phyloP scores from a whole-genome alignment of 2,329 filamentous ascomycete genomes.

The Ophidiomyces ophidiicola region DNA sequence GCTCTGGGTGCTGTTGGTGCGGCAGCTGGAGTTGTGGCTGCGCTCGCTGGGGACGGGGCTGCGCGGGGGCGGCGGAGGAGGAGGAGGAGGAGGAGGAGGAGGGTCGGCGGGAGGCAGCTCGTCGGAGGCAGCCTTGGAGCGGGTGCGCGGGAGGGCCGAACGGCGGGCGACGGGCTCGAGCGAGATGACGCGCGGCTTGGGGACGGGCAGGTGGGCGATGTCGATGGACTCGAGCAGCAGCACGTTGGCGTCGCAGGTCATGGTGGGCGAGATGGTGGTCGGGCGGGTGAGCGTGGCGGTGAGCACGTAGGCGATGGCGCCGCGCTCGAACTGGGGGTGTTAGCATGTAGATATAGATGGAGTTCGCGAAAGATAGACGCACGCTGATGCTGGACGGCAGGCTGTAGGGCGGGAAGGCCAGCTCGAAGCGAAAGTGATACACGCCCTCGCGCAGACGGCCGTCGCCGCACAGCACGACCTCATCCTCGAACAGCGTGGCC shows the following conservation, averaged over 20 bases:
- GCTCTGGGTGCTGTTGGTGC: slow-evolving; percentile 52
- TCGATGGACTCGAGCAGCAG: slow-evolving; percentile 73
- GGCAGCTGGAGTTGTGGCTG: slow-evolving; percentile 57
- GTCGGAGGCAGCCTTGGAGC: slow-evolving; percentile 35
- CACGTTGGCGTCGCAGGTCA: slow-evolving; percentile 69
- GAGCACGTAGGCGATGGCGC: slow-evolving; percentile 82
- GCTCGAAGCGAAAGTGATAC: slow-evolving; percentile 54
- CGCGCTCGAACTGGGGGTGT: slow-evolving; percentile 69
- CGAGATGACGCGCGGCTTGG: slow-evolving; percentile 70
- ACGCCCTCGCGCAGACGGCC: slow-evolving; percentile 51
- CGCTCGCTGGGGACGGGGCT: slow-evolving; percentile 52
- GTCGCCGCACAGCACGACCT: slow-evolving; percentile 52
- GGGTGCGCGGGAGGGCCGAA: slow-evolving; percentile 39
- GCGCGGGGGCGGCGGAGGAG: slow-evolving; percentile 25
- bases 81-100: slow-evolving; percentile 19
- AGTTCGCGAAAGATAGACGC: slow-evolving; percentile 30
- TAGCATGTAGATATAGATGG: slow-evolving; percentile 8
- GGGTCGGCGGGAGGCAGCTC: slow-evolving; percentile 33
- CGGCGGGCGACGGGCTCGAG: slow-evolving; percentile 73
- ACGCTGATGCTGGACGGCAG: slow-evolving; percentile 87
- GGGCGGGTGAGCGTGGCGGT: slow-evolving; percentile 82
- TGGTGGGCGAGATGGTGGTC: slow-evolving; percentile 68
- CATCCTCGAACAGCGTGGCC: slow-evolving; percentile 53
- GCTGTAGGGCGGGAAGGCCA: slow-evolving; percentile 47
- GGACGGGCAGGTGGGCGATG: slow-evolving; percentile 59